A percentile compares a stretch with the other conserved stretches of the same genome.
Conservation (phyloP, 1,284 basidiomycete genomes). For the Neotropicomus parvogracilis region DNA sequence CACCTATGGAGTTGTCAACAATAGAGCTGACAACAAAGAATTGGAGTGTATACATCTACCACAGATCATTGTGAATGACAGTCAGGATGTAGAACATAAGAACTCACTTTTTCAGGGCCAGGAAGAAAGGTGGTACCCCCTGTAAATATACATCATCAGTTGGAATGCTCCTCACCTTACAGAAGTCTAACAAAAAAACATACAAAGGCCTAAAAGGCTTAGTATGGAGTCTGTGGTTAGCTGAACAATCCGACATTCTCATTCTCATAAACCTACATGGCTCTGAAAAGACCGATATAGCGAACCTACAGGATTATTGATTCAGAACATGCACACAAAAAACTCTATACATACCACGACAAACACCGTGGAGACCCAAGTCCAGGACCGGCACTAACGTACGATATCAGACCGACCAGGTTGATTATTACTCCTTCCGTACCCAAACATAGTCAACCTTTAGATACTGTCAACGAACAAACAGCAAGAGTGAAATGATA, state of each 20-base stretch:
- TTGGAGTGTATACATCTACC: conserved; percentile 1
- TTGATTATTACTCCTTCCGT: neutral
- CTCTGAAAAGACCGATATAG: neutral
- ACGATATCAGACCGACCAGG: too few relatives aligned
- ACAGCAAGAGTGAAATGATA: too few relatives aligned
- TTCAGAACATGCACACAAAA: neutral
- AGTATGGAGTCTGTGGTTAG: neutral
- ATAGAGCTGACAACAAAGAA: neutral
- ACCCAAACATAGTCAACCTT: neutral
- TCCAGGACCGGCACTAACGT: neutral
- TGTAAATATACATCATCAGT: neutral
- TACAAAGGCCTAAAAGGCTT: conserved; percentile 2
- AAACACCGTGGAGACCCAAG: neutral
- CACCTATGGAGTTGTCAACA: neutral
- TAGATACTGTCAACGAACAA: too few relatives aligned
- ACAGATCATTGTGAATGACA: neutral
- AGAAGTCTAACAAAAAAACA: neutral
- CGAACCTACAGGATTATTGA: neutral
- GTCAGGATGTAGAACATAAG: neutral
- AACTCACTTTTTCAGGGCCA: neutral
- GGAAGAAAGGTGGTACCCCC: conserved; percentile 5
- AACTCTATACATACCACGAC: neutral
- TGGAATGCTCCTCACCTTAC: neutral
- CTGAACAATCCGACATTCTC: neutral
- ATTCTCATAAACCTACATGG: neutral